Evolutionary conservation across 2,329 filamentous ascomycete genomes (phyloP).

Genomic region (Fusarium sp.): DNA sequence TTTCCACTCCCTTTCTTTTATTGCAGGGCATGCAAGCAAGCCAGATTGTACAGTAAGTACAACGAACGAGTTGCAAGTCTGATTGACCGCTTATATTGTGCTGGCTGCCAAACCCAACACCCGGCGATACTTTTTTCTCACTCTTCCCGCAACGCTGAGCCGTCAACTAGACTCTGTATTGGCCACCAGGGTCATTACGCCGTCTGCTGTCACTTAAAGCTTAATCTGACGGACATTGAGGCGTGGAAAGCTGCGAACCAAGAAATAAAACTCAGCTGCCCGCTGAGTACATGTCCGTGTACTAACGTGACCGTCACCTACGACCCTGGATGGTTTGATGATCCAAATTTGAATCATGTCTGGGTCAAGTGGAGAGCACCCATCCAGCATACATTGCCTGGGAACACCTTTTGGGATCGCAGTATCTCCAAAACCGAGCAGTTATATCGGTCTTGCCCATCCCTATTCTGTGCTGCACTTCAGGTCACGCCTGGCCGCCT

Average conservation of each 20-base stretch:
- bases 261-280: background rate
- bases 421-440: background rate
- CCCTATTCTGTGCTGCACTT: background rate
- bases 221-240: background rate
- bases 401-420: background rate
- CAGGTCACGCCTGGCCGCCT: background rate
- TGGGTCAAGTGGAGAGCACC: background rate
- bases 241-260: background rate
- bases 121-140: background rate
- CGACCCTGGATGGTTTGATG: background rate
- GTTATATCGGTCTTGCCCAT: background rate
- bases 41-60: background rate
- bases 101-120: background rate
- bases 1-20: background rate
- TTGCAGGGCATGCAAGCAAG: background rate
- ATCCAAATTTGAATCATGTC: background rate
- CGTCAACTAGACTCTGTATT: background rate
- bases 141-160: background rate
- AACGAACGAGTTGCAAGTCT: background rate
- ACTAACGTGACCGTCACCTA: background rate
- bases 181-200: background rate
- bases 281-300: background rate
- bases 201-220: background rate
- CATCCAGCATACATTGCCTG: background rate
- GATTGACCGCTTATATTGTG: background rate